Conservation (phyloP, 192 early-diverging fungal genomes). For the Borealophlyctis nickersoniae region DNA sequence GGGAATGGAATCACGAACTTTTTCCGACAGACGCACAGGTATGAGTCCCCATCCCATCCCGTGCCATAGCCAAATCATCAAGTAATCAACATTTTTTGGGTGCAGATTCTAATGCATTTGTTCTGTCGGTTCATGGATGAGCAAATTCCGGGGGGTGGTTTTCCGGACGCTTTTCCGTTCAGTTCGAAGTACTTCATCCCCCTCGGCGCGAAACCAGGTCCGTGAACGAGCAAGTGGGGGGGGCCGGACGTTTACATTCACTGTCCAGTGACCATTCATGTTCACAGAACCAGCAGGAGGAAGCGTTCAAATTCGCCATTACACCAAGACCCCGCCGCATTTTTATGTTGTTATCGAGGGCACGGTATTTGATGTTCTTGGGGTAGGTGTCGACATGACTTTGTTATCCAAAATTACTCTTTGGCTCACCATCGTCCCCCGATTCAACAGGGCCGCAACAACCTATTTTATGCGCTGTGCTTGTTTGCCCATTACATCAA, state of each 20-base stretch:
- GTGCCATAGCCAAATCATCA: too few species aligned
- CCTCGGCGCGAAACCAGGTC: conserved; percentile 27
- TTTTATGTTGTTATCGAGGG: conserved; percentile 30
- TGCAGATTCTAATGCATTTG: conserved; percentile 41
- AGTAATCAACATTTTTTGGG: too few species aligned
- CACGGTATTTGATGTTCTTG: conserved; percentile 33
- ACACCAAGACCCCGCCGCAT: conserved; percentile 35
- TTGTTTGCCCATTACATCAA: conserved; percentile 42
- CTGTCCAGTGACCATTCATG: too few species aligned
- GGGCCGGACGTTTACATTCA: too few species aligned
- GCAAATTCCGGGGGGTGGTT: conserved; percentile 35
- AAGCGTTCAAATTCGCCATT: conserved; percentile 37
- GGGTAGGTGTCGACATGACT: conserved; percentile 34
- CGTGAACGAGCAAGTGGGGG: too few species aligned
- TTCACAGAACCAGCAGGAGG: too few species aligned
- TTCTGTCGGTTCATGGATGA: conserved; percentile 44
- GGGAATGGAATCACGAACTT: conserved; percentile 20
- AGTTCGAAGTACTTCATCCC: conserved; percentile 33
- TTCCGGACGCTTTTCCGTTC: conserved; percentile 28
- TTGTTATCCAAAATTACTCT: too few species aligned
- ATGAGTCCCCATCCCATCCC: conserved; percentile 3
- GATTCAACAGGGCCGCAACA: conserved; percentile 41
- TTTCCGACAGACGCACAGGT: conserved; percentile 32
- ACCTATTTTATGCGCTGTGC: conserved; percentile 38
- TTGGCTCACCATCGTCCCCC: background rate